Evolutionary conservation across 1,284 basidiomycete genomes (phyloP).

Genomic region (Amylostereum chailletii): DNA sequence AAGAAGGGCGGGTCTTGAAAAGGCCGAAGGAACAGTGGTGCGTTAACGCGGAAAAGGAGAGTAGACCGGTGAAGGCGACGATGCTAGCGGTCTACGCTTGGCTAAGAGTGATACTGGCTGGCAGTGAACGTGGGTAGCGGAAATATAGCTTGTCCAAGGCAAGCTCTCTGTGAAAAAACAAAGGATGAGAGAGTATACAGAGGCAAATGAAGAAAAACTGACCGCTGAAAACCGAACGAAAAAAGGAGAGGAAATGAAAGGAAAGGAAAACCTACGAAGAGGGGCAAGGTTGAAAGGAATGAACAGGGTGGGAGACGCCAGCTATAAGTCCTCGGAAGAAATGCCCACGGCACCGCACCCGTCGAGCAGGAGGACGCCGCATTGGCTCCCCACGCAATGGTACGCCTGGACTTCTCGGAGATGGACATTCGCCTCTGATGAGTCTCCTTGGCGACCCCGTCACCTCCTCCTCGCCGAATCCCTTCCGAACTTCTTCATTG

Average conservation of each 20-base stretch:
- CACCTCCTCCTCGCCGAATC: constrained; percentile 3
- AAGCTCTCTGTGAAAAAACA: constrained; percentile 28
- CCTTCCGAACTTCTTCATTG: constrained; percentile 15
- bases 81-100: constrained; percentile 64
- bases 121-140: constrained; percentile 35
- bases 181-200: background rate
- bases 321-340: constrained; percentile 2
- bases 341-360: constrained; percentile 15
- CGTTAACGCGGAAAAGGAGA: constrained; percentile 27
- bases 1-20: constrained; percentile 22
- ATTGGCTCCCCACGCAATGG: constrained; percentile 1
- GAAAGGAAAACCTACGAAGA: constrained; percentile 17
- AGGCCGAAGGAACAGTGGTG: constrained; percentile 16
- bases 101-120: constrained; percentile 37
- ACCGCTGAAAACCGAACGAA: constrained; percentile 36
- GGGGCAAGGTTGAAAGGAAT: constrained; percentile 9
- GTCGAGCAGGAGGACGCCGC: constrained; percentile 24
- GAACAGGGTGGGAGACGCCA: background rate
- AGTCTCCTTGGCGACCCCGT: constrained; percentile 25
- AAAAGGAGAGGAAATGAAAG: constrained; percentile 22
- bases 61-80: constrained; percentile 28
- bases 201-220: constrained; percentile 13
- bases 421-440: constrained; percentile 14
- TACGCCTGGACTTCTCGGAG: too few species aligned
- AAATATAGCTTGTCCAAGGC: constrained; percentile 21